A percentile compares a stretch with the other conserved stretches of the same genome.
Evolutionary conservation across 768 basidiomycete genomes (phyloP).

Genomic region (Russula compacta): DNA sequence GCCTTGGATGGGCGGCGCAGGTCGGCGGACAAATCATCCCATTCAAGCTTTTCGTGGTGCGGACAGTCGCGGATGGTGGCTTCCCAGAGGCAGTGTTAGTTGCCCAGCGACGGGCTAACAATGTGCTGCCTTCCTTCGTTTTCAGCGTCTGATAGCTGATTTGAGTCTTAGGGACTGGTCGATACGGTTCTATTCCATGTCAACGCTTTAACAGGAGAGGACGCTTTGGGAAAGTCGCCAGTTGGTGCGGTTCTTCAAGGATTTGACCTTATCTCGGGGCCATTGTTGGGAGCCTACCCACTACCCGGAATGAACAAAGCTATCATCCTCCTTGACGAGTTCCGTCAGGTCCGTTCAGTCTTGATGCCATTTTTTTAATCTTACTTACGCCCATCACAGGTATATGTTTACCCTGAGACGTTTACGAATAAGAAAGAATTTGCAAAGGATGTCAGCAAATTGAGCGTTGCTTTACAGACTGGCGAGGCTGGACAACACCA

Average conservation of each 20-base stretch:
- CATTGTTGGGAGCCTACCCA: slow-evolving; percentile 49
- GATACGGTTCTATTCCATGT: slow-evolving; percentile 74
- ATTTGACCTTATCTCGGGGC: slow-evolving; percentile 49
- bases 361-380: background rate
- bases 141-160: background rate
- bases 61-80: slow-evolving; percentile 37
- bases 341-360: slow-evolving; percentile 48
- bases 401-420: slow-evolving; percentile 61
- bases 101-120: slow-evolving; percentile 50
- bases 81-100: slow-evolving; percentile 54
- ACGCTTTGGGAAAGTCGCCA: slow-evolving; percentile 30
- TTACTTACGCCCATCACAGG: slow-evolving; percentile 28
- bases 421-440: slow-evolving; percentile 37
- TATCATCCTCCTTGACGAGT: slow-evolving; percentile 64
- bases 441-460: slow-evolving; percentile 31
- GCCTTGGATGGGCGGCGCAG: slow-evolving; percentile 55
- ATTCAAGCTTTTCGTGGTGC: slow-evolving; percentile 49
- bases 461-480: slow-evolving; percentile 52
- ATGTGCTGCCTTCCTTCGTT: slow-evolving; percentile 33
- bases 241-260: slow-evolving; percentile 43
- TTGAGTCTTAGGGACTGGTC: slow-evolving; percentile 38
- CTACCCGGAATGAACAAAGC: slow-evolving; percentile 37
- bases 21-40: slow-evolving; percentile 51
- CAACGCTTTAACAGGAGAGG: slow-evolving; percentile 71
- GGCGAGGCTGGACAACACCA: slow-evolving; percentile 34